Base-by-base conservation (phyloP, 2,329 filamentous ascomycete genomes). In the Purpureocillium takamizusanense region DNA sequence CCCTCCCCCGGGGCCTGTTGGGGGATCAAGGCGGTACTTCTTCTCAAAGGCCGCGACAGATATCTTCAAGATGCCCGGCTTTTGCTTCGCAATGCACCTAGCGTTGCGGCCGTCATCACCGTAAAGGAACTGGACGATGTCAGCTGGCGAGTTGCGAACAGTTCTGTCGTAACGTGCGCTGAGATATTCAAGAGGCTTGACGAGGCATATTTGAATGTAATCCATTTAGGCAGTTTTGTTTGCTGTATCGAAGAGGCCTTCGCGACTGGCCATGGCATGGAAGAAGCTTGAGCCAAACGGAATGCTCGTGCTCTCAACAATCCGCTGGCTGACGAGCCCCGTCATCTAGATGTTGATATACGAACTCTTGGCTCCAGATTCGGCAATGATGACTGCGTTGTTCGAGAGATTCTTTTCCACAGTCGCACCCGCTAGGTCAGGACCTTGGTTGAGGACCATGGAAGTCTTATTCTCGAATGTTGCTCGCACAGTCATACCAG, bases 281-380 rank as follows among this genome's bases (percentile, higher is more conserved):
- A 98, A 98, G 70, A 95, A 98, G 67, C 95, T 95, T 78, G 98
- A 98, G 16, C 94, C 92, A 55, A 95, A 98, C 1, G 92, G 92
- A 68, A 98, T 95, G 70, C 92, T 92, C 66, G 95, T 95, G 54
- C 92, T 94, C 67, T 98, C 92, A 8, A 98, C 88, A 47, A 94
- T 94, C 60, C 98, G 94, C 60, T 98, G 92, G 49, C 94, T 94
- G 43, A 99, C 94, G 47, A 97, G 77, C 18, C 92, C 92, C 45
- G 89, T 94, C 92, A 99, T 98, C 65, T 99, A 95, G 52, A 99
- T 97, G 61, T 99, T 99, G 72, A 98, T 97, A 11, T 86, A 90
- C 3, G 92, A 97, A 60, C 92, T 94, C 71, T 99, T 99, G 50
- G 94, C 98, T 54, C 92, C 92, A 42, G 92, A 95, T 38, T 82